A percentile compares a stretch with the other conserved stretches of the same genome.
phyloP scores from a whole-genome alignment of 2,329 filamentous ascomycete genomes.

The Epichloe festucae region DNA sequence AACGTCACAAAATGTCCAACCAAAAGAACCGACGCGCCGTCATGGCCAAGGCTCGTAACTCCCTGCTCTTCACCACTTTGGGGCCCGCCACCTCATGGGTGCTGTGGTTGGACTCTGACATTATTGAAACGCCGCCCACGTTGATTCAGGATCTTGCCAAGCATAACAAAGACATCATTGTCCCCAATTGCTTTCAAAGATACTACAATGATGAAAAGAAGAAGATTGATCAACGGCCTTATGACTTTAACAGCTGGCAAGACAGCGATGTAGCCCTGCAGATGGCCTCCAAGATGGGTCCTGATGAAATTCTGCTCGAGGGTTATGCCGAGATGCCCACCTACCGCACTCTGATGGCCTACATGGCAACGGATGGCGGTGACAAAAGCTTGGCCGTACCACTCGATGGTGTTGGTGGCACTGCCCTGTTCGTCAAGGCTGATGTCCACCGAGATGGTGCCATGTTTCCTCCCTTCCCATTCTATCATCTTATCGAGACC shows the following conservation, averaged over 20 bases:
- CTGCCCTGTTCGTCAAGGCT: constrained; percentile 84
- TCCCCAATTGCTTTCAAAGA: constrained; percentile 89
- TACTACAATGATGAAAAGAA: constrained; percentile 59
- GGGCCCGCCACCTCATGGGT: constrained; percentile 91
- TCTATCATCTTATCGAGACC: constrained; percentile 95
- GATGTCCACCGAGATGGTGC: constrained; percentile 94
- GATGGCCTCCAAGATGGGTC: constrained; percentile 66
- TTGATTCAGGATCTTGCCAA: constrained; percentile 84
- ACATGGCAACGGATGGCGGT: constrained; percentile 49
- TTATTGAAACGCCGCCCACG: constrained; percentile 72
- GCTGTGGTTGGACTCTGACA: constrained; percentile 86
- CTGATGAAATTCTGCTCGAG: constrained; percentile 85
- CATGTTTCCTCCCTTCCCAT: constrained; percentile 95
- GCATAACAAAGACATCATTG: constrained; percentile 82
- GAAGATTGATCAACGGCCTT: constrained; percentile 63
- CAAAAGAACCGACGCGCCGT: constrained; percentile 76
- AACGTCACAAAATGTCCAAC: constrained; percentile 82
- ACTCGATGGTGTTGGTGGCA: constrained; percentile 88
- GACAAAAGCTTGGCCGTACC: constrained; percentile 52
- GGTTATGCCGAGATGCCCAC: constrained; percentile 90
- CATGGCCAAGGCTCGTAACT: constrained; percentile 91
- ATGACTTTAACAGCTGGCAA: constrained; percentile 97
- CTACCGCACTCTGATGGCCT: constrained; percentile 83
- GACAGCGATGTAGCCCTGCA: constrained; percentile 71
- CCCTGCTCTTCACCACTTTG: constrained; percentile 85